Conservation (phyloP, 257 asterid species). For the Linderniella brevidens region DNA sequence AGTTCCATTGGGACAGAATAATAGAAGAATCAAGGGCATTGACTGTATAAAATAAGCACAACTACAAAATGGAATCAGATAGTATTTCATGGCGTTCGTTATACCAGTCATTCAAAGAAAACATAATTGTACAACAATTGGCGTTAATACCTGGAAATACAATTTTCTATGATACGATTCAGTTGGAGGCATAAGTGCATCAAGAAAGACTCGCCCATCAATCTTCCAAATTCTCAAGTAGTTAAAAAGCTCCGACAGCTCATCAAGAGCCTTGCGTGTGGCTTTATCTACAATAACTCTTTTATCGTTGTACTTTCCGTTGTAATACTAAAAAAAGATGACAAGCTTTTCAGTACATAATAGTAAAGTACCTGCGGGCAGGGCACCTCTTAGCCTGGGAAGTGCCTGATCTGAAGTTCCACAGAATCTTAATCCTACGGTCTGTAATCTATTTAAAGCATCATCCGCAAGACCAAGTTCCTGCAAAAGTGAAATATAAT, state of each 20-base stretch:
- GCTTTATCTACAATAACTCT: constrained; percentile 47
- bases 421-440: constrained; percentile 92
- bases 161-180: constrained; percentile 70
- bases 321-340: neutral
- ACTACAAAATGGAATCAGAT: no score
- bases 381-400: constrained; percentile 96
- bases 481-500: constrained; percentile 20
- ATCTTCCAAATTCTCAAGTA: constrained; percentile 75
- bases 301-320: no score
- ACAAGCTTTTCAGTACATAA: neutral
- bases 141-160: constrained; percentile 68
- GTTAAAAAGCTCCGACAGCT: constrained; percentile 66
- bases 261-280: constrained; percentile 84
- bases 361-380: constrained; percentile 60
- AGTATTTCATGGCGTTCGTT: neutral
- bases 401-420: constrained; percentile 84
- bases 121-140: constrained; percentile 6
- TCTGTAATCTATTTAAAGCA: constrained; percentile 76
- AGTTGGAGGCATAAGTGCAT: constrained; percentile 91
- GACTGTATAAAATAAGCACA: no score
- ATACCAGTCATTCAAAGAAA: constrained; percentile 5
- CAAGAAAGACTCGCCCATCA: constrained; percentile 44
- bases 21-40: no score
- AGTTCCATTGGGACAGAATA: no score
- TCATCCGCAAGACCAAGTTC: constrained; percentile 86